Conservation (phyloP, 805 yeast species). For the Kregervanrija fluxuum region DNA sequence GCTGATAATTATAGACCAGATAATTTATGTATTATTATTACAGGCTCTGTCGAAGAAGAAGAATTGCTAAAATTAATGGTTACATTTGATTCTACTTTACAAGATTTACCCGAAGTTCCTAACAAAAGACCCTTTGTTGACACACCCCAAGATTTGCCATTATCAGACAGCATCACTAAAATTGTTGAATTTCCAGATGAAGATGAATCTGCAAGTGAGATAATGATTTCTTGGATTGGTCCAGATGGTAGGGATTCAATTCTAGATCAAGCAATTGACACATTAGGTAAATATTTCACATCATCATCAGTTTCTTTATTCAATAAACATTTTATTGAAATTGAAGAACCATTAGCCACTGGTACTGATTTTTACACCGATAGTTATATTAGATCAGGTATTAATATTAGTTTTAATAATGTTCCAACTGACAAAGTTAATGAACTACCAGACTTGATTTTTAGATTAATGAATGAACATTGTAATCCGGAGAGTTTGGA, state of each 20-base stretch:
- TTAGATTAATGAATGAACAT: slow-evolving; percentile 48
- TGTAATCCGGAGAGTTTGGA: slow-evolving; percentile 47
- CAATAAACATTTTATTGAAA: slow-evolving; percentile 65
- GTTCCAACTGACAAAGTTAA: slow-evolving; percentile 64
- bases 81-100: slow-evolving; percentile 53
- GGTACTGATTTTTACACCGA: slow-evolving; percentile 65
- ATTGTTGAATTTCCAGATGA: slow-evolving; percentile 78
- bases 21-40: slow-evolving; percentile 72
- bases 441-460: slow-evolving; percentile 44
- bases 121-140: slow-evolving; percentile 76
- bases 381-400: slow-evolving; percentile 58
- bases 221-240: slow-evolving; percentile 74
- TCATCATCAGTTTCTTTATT: slow-evolving; percentile 73
- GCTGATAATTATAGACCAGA: slow-evolving; percentile 66
- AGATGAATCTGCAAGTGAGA: slow-evolving; percentile 79
- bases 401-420: slow-evolving; percentile 54
- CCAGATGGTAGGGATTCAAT: slow-evolving; percentile 50
- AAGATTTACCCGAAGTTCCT: slow-evolving; percentile 31
- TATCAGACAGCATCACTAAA: slow-evolving; percentile 32
- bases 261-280: slow-evolving; percentile 60
- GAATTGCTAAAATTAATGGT: slow-evolving; percentile 59
- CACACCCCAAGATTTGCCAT: slow-evolving; percentile 40
- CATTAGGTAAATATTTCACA: slow-evolving; percentile 67
- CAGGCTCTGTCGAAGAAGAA: slow-evolving; percentile 76
- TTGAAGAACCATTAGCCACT: slow-evolving; percentile 75